Conservation (phyloP, 257 asterid species). For the Verbascum thapsus region DNA sequence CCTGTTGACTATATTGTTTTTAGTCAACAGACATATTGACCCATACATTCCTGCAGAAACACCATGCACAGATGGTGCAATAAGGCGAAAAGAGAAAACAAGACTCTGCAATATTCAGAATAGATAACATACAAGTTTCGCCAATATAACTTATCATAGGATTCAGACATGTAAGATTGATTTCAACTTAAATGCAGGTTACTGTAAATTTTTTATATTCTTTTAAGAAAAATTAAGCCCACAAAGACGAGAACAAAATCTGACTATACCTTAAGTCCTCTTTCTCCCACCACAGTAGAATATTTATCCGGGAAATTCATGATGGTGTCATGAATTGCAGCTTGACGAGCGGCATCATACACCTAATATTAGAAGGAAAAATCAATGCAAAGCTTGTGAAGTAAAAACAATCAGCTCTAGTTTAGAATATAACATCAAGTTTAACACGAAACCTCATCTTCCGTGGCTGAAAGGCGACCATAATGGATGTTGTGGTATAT, state of each 20-base stretch:
- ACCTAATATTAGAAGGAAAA: conserved; percentile 56
- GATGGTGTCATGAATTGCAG: conserved; percentile 92
- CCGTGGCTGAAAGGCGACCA: conserved; percentile 87
- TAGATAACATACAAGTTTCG: not conserved
- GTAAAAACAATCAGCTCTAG: conserved; percentile 11
- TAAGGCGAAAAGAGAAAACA: not conserved
- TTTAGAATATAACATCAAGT: conserved; percentile 4
- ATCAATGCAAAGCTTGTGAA: conserved; percentile 22
- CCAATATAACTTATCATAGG: not conserved
- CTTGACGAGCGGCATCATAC: conserved; percentile 89
- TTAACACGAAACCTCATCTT: conserved; percentile 70
- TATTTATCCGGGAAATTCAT: conserved; percentile 85
- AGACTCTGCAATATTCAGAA: conserved; percentile 19
- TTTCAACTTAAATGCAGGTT: not conserved
- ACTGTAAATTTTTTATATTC: not conserved
- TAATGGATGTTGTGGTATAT: conserved; percentile 92
- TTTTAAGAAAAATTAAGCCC: conserved; percentile 8
- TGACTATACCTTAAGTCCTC: conserved; percentile 87
- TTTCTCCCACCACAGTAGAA: conserved; percentile 92
- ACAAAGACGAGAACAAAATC: conserved; percentile 7
- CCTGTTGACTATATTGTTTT: conserved; percentile 11
- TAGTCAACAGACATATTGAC: conserved; percentile 2
- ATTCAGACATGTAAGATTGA: conserved; percentile 8
- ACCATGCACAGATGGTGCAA: conserved; percentile 4
- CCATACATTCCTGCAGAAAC: conserved; percentile 12